Conservation (phyloP, 2,329 filamentous ascomycete species). For the Claviceps digitariae region DNA sequence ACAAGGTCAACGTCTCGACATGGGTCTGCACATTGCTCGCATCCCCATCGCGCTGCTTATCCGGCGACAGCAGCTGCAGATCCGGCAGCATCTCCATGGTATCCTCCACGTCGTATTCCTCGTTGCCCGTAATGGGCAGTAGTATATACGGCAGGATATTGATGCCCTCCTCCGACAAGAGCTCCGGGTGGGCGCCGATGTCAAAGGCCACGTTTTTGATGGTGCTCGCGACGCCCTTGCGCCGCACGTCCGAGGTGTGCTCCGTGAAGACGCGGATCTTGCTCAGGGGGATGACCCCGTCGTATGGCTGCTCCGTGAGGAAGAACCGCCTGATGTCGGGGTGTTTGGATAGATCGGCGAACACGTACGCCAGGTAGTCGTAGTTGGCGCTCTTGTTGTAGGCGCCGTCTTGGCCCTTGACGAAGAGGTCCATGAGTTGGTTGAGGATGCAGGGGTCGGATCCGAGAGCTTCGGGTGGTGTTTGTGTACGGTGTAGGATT, state of each 20-base stretch:
- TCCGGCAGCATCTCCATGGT: slow-evolving; percentile 77
- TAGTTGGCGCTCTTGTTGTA: slow-evolving; percentile 80
- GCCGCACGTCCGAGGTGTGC: slow-evolving; percentile 66
- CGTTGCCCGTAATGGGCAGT: slow-evolving; percentile 73
- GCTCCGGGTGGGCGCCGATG: slow-evolving; percentile 53
- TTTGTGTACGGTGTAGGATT: slow-evolving; percentile 54
- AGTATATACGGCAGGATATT: slow-evolving; percentile 82
- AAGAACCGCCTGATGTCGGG: slow-evolving; percentile 64
- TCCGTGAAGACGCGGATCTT: slow-evolving; percentile 94
- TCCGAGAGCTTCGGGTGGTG: slow-evolving; percentile 54
- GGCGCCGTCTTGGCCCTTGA: slow-evolving; percentile 69
- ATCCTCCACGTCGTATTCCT: slow-evolving; percentile 82
- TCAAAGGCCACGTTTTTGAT: slow-evolving; percentile 93
- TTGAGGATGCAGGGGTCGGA: slow-evolving; percentile 66
- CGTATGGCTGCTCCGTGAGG: slow-evolving; percentile 58
- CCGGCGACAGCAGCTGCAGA: slow-evolving; percentile 74
- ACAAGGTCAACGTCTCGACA: slow-evolving; percentile 71
- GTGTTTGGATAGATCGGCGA: slow-evolving; percentile 83
- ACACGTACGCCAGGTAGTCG: slow-evolving; percentile 88
- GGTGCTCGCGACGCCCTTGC: slow-evolving; percentile 88
- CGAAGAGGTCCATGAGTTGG: slow-evolving; percentile 90
- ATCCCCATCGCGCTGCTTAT: slow-evolving; percentile 76
- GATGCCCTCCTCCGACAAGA: slow-evolving; percentile 58
- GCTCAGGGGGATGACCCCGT: slow-evolving; percentile 72
- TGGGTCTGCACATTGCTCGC: slow-evolving; percentile 68